Base-by-base conservation (phyloP, 768 basidiomycete species). In the Termitomyces sp. region DNA sequence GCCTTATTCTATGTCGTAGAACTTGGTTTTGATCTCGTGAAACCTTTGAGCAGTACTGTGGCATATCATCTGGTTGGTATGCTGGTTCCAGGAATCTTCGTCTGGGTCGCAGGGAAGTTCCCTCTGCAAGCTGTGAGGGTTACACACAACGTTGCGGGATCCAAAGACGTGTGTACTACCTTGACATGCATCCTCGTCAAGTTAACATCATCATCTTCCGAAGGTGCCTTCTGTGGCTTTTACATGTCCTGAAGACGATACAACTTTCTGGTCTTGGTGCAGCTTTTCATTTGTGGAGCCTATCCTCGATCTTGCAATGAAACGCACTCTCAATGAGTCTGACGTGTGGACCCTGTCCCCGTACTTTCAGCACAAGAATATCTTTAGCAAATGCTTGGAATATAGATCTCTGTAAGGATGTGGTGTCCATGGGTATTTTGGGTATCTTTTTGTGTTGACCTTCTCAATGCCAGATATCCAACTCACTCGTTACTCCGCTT, bases 291-390 rank as follows among this genome's bases (percentile, higher is more conserved):
- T 85, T 62, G 76, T 88, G 7, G 77, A 84, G 59, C 86, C 86
- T 4, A 71, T 88, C 23, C 76, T 88, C 58, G 63, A 73, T 48
- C 66, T 85, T 19, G 81, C 85, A 0, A 73, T 67, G 56, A 68
- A 70, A 41, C 72, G 79, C 52, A 85, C 84, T 6, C 66, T 80
- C 23, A 70, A 78, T 32, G 78, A 78, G 39, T 56, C 39, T 11
- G 79, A 88, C 63, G 80, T 88, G 7, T 89, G 86, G 86, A 69
- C 64, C 11, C 71, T 88, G 30, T 86, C 86, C 3, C 87, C 86
- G 0, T 86, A 78, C 59, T 86, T 89, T 68, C 75, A 73, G 27
- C 86, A 88, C 65, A 82, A 80, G 61, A 86, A 84, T 61, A 72
- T 88, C 12, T 89, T 88, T 66, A 73, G 69, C 40, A 89, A 87